These are phyloP conservation scores for Populus hybrid DNA, from an alignment of 441 rosid genomes.

Conservation along the genomic window DNA sequence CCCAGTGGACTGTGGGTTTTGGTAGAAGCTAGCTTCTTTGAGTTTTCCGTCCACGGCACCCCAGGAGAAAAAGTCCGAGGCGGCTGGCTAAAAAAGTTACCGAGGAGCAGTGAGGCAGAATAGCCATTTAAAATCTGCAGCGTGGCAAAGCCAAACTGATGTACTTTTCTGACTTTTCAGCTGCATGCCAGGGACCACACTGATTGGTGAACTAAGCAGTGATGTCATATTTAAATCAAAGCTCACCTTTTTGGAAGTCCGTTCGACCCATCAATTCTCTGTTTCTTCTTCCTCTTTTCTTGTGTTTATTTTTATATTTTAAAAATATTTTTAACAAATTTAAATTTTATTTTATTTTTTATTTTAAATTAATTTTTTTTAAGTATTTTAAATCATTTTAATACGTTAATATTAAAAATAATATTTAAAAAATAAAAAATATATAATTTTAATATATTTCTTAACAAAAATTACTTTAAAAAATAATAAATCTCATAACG, in stretches of 20 bases:
- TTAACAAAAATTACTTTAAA: no score
- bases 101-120: neutral
- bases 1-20: neutral
- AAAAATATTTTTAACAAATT: neutral
- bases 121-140: neutral
- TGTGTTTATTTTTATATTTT: neutral
- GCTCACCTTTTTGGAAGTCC: neutral
- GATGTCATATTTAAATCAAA: neutral
- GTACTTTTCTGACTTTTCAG: neutral
- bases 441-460: no score
- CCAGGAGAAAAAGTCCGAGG: neutral
- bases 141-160: neutral
- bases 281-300: neutral
- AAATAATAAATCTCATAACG: no score
- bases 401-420: no score
- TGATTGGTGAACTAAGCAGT: neutral
- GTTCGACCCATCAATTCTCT: neutral
- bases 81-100: neutral
- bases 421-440: no score
- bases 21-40: neutral
- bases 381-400: no score
- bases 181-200: neutral
- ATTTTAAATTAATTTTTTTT: no score
- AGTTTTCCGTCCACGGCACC: no score
- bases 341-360: no score